Evolutionary conservation across 2,329 filamentous ascomycete species (phyloP).

Genomic region (Fusarium hostae): DNA sequence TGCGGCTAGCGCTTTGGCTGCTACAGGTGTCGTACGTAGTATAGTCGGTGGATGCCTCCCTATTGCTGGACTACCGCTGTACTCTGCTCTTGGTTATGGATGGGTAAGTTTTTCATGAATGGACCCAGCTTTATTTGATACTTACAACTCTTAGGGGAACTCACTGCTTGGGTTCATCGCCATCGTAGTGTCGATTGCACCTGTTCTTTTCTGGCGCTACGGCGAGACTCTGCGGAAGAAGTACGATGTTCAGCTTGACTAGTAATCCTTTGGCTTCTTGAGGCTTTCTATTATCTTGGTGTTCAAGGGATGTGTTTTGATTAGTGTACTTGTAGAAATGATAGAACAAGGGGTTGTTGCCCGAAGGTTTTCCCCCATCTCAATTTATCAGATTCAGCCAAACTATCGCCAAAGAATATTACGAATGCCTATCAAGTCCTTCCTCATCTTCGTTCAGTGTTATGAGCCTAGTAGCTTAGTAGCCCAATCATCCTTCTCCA

Average conservation of each 20-base stretch:
- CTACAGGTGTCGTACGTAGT: conserved; percentile 16
- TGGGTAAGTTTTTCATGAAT: neutral
- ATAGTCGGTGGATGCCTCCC: conserved; percentile 12
- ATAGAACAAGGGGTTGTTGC: neutral
- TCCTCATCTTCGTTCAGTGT: neutral
- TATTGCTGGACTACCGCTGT: conserved; percentile 2
- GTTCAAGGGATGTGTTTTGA: no score
- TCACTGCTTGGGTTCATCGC: conserved; percentile 14
- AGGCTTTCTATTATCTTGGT: neutral
- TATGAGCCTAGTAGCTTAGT: fast-evolving
- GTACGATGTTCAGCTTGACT: conserved; percentile 9
- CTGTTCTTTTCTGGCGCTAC: conserved; percentile 14
- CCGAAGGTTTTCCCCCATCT: neutral
- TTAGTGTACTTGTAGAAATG: neutral
- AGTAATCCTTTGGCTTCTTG: neutral
- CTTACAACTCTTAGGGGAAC: neutral
- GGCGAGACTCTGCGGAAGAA: conserved; percentile 6
- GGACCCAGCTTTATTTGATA: fast-evolving
- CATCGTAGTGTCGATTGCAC: neutral
- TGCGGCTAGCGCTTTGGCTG: conserved; percentile 15
- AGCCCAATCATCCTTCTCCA: conserved; percentile 6
- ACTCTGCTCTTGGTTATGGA: conserved; percentile 16
- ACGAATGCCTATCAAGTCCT: neutral
- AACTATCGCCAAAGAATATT: neutral
- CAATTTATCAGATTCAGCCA: neutral